These are phyloP conservation scores for Lasiodiplodia sp. DNA, from an alignment of 2,329 filamentous ascomycete genomes.

Conservation along the genomic window DNA sequence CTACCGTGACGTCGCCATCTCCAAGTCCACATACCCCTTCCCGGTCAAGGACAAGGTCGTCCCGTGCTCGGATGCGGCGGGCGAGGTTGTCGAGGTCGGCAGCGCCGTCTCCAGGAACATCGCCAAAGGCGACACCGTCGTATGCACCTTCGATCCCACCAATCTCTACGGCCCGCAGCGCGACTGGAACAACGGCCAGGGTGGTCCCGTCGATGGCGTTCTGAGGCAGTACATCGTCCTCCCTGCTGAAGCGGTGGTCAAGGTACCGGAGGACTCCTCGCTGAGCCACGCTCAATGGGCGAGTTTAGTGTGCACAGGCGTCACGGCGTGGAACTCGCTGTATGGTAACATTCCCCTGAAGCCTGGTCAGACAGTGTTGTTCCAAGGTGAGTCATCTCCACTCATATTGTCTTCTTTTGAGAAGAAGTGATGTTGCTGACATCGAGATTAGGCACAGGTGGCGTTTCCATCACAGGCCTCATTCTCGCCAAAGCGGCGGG, in stretches of 20 bases:
- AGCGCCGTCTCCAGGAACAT: not conserved
- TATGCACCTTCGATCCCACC: constrained; percentile 20
- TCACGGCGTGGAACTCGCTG: constrained; percentile 36
- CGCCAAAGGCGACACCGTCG: not conserved
- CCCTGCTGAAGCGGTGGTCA: constrained; percentile 41
- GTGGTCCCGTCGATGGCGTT: constrained; percentile 49
- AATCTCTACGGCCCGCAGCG: constrained; percentile 28
- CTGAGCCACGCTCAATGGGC: constrained; percentile 32
- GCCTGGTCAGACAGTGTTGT: constrained; percentile 34
- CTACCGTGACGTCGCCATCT: constrained; percentile 19
- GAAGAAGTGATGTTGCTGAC: constrained; percentile 35
- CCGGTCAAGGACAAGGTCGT: constrained; percentile 24
- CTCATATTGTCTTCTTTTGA: not conserved
- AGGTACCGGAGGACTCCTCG: constrained; percentile 1
- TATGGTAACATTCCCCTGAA: constrained; percentile 35
- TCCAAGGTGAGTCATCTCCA: constrained; percentile 29
- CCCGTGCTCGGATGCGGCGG: constrained; percentile 37
- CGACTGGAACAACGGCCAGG: constrained; percentile 31
- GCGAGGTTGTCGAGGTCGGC: constrained; percentile 32
- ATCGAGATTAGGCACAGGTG: not conserved
- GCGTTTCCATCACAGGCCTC: constrained; percentile 33
- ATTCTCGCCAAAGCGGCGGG: constrained; percentile 55
- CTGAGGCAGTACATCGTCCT: constrained; percentile 54
- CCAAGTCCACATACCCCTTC: constrained; percentile 8
- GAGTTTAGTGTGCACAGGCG: constrained; percentile 35